Conservation (phyloP, 352 stramenopile species). For the Globisporangium nagaii region DNA sequence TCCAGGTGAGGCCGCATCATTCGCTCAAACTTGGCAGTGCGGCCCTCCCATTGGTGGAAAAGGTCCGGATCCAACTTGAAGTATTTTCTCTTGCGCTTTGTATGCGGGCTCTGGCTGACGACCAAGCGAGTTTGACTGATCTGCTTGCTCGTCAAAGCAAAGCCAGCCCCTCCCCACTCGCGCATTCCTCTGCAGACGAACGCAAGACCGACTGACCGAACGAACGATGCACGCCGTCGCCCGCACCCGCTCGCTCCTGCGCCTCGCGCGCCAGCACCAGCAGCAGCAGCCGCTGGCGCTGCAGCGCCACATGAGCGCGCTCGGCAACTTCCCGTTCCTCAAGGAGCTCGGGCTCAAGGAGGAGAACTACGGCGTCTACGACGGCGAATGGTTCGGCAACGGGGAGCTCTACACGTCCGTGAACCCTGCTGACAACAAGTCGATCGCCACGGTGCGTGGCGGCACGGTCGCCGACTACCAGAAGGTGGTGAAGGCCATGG, state of each 20-base stretch:
- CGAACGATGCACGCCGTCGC: conserved; percentile 8
- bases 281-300: conserved; percentile 4
- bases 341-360: conserved; percentile 73
- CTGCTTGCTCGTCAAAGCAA: no score
- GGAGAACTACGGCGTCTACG: conserved; percentile 83
- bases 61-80: no score
- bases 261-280: conserved; percentile 1
- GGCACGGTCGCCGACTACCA: conserved; percentile 84
- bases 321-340: conserved; percentile 69
- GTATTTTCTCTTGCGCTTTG: no score
- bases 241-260: conserved; percentile 9
- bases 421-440: conserved; percentile 77
- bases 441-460: conserved; percentile 77
- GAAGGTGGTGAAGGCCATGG: conserved; percentile 75
- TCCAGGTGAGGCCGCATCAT: no score
- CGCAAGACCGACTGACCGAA: background rate
- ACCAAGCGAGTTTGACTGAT: no score
- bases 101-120: no score
- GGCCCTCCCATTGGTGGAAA: no score
- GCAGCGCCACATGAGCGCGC: conserved; percentile 33
- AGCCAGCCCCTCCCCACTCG: background rate
- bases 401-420: conserved; percentile 78
- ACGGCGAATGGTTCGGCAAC: conserved; percentile 84
- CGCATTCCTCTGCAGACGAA: conserved; percentile 2
- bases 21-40: no score